Percentiles rank a stretch among this genome's conserved stretches.
These are phyloP conservation scores for Cystobasidiaceae sp. DNA, from an alignment of 1,284 basidiomycete genomes.

Conservation along the genomic window DNA sequence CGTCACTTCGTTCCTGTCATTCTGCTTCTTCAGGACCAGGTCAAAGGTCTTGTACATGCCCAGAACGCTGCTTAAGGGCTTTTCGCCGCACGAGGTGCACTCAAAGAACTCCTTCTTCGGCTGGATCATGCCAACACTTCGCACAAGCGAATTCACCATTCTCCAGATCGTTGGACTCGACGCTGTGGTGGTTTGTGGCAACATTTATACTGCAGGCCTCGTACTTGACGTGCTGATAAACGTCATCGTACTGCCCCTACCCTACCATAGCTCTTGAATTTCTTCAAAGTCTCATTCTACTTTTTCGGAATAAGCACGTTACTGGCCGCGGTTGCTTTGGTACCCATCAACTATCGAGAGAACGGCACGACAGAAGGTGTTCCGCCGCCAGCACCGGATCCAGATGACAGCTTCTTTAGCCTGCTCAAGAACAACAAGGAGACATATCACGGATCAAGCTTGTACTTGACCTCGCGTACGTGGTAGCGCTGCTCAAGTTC, in stretches of 20 bases:
- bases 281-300: constrained; percentile 91
- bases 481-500: background rate
- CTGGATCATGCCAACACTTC: constrained; percentile 89
- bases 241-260: background rate
- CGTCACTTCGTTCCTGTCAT: constrained; percentile 70
- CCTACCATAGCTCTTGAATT: constrained; percentile 71
- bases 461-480: constrained; percentile 42
- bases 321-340: constrained; percentile 70
- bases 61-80: constrained; percentile 86
- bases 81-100: constrained; percentile 83
- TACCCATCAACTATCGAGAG: constrained; percentile 79
- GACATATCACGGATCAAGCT: constrained; percentile 41
- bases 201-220: background rate
- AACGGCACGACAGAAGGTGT: constrained; percentile 59
- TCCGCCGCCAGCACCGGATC: constrained; percentile 54
- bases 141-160: constrained; percentile 86
- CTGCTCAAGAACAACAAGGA: constrained; percentile 30
- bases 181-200: constrained; percentile 70
- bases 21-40: constrained; percentile 77
- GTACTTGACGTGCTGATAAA: background rate
- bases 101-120: constrained; percentile 79
- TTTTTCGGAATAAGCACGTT: constrained; percentile 76
- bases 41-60: constrained; percentile 89
- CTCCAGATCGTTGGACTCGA: constrained; percentile 94
- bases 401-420: constrained; percentile 43